Conservation (phyloP, 2,329 filamentous ascomycete species). For the Claviceps pusilla region DNA sequence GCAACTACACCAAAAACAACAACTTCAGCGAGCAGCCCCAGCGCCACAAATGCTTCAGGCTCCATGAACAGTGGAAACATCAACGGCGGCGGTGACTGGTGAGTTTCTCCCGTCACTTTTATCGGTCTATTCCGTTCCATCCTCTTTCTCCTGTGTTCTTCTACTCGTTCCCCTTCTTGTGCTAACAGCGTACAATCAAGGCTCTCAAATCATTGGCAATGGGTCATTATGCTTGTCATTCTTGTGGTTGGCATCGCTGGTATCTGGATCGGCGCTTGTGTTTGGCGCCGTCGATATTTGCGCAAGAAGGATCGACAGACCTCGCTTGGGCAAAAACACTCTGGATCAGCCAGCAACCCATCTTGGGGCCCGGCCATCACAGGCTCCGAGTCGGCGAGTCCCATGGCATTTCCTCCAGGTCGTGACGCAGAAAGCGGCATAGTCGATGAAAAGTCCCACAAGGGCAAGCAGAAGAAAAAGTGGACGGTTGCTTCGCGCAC, state of each 20-base stretch:
- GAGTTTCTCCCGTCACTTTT: slow-evolving; percentile 7
- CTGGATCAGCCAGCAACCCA: slow-evolving; percentile 20
- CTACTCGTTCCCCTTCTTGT: background rate
- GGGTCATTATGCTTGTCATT: slow-evolving; percentile 69
- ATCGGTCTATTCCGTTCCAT: too few relatives aligned
- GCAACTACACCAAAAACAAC: slow-evolving; percentile 7
- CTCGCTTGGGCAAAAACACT: slow-evolving; percentile 22
- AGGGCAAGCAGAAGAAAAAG: slow-evolving; percentile 29
- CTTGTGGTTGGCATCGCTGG: slow-evolving; percentile 53
- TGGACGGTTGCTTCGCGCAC: slow-evolving; percentile 31
- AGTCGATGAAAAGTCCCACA: slow-evolving; percentile 6
- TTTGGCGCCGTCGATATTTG: slow-evolving; percentile 60
- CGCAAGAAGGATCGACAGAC: slow-evolving; percentile 47
- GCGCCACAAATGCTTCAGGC: background rate
- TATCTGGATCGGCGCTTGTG: slow-evolving; percentile 52
- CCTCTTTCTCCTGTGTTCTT: background rate
- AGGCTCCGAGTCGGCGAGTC: slow-evolving; percentile 12
- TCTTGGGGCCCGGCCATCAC: slow-evolving; percentile 21
- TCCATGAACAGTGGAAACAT: slow-evolving; percentile 3
- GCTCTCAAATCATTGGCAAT: slow-evolving; percentile 58
- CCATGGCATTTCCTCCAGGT: slow-evolving; percentile 3
- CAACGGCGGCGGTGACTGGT: slow-evolving; percentile 29
- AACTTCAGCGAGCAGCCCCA: slow-evolving; percentile 3
- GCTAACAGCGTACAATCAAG: slow-evolving; percentile 22
- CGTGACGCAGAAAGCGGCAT: slow-evolving; percentile 6